These are phyloP conservation scores for Austroboletus olivaceoglutinosus DNA, from an alignment of 1,284 basidiomycete genomes.

Conservation along the genomic window DNA sequence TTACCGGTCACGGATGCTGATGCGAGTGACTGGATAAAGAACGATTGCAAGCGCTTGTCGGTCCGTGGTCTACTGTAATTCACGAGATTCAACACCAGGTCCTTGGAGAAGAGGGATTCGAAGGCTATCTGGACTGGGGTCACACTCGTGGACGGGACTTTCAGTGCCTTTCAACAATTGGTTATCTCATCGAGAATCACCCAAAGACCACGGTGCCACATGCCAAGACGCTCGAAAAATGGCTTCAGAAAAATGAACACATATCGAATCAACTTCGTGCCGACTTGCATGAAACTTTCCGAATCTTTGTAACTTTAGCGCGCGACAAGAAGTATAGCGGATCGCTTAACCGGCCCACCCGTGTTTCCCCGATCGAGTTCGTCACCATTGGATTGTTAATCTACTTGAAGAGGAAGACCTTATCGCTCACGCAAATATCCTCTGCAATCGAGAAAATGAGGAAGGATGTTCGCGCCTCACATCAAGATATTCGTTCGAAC, in stretches of 20 bases:
- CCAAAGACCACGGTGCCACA: constrained; percentile 33
- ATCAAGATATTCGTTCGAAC: constrained; percentile 46
- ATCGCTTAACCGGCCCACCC: constrained; percentile 39
- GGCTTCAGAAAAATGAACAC: constrained; percentile 32
- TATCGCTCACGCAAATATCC: constrained; percentile 43
- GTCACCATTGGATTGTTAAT: constrained; percentile 49
- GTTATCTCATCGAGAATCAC: constrained; percentile 40
- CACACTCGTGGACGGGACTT: constrained; percentile 48
- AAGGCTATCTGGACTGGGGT: constrained; percentile 45
- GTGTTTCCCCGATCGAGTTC: constrained; percentile 50
- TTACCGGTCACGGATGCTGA: neutral
- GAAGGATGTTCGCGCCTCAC: constrained; percentile 39
- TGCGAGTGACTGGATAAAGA: constrained; percentile 30
- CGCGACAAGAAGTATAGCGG: constrained; percentile 36
- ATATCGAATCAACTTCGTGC: constrained; percentile 33
- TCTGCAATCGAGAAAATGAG: constrained; percentile 44
- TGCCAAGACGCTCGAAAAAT: constrained; percentile 40
- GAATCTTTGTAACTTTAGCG: constrained; percentile 41
- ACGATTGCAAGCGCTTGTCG: constrained; percentile 46
- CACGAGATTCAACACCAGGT: constrained; percentile 41
- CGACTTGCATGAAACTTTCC: constrained; percentile 41
- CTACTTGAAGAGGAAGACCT: constrained; percentile 31
- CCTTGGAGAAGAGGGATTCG: constrained; percentile 42
- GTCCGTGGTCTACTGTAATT: constrained; percentile 43
- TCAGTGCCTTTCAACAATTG: constrained; percentile 43